A percentile compares a stretch with the other conserved stretches of the same genome.
phyloP scores from a whole-genome alignment of 805 yeast species.

The Starmerella vaccinii region DNA sequence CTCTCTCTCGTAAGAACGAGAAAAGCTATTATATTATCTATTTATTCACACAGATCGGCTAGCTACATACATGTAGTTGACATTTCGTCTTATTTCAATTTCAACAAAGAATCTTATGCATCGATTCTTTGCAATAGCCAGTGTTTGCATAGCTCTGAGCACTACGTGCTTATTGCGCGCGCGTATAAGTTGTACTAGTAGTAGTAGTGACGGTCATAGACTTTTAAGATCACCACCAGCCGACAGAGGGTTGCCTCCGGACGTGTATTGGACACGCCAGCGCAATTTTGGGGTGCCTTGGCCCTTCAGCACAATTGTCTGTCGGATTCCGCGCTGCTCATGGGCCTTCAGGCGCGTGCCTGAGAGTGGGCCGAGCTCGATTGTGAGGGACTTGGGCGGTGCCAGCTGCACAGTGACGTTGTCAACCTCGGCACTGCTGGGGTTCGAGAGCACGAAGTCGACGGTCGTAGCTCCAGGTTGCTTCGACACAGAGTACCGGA shows the following conservation, averaged over 20 bases:
- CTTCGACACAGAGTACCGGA: conserved; percentile 39
- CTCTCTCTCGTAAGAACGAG: no score
- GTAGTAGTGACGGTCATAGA: conserved; percentile 1
- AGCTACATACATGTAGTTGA: no score
- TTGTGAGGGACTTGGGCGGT: conserved; percentile 52
- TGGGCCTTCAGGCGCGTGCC: conserved; percentile 43
- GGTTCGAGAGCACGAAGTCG: conserved; percentile 44
- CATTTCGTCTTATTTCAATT: neutral
- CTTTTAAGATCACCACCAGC: conserved; percentile 37
- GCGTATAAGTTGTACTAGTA: no score
- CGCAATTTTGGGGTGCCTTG: conserved; percentile 49
- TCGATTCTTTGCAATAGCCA: no score
- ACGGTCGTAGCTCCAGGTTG: conserved; percentile 37
- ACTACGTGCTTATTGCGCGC: no score
- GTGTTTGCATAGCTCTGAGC: neutral
- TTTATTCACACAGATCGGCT: neutral
- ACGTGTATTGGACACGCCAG: conserved; percentile 56
- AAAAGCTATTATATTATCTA: no score
- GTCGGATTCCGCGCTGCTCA: conserved; percentile 43
- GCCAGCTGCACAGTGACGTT: conserved; percentile 55
- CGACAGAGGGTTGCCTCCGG: conserved; percentile 36
- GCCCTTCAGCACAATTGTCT: conserved; percentile 36
- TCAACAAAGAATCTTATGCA: no score
- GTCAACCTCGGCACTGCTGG: conserved; percentile 36
- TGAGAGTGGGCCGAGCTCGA: conserved; percentile 54